phyloP scores from a whole-genome alignment of 1,139 yeast genomes.

The Taphrina communis region DNA sequence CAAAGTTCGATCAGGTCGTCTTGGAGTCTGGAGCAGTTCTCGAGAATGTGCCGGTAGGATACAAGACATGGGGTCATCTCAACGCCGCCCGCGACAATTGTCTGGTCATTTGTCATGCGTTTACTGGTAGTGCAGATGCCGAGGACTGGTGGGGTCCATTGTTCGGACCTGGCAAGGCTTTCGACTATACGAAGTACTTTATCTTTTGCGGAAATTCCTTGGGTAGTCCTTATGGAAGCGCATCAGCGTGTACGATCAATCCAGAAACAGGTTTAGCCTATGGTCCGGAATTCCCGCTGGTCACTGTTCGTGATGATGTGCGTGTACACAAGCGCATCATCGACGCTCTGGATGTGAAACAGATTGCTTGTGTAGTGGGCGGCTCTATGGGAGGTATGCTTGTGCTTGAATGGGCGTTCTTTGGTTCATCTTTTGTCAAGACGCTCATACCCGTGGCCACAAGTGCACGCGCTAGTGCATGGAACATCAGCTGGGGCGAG shows the following conservation, averaged over 20 bases:
- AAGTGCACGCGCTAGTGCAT: constrained; percentile 91
- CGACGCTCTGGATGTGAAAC: constrained; percentile 71
- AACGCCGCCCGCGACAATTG: constrained; percentile 72
- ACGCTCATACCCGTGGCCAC: constrained; percentile 86
- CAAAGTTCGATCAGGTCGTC: constrained; percentile 73
- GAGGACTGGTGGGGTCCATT: constrained; percentile 99
- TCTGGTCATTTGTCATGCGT: constrained; percentile 88
- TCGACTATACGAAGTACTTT: constrained; percentile 86
- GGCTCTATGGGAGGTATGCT: constrained; percentile 99
- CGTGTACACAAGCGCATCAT: constrained; percentile 76
- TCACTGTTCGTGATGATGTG: constrained; percentile 90
- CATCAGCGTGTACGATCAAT: constrained; percentile 83
- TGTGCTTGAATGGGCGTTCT: constrained; percentile 82
- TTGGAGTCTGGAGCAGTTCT: constrained; percentile 84
- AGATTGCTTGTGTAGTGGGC: constrained; percentile 85
- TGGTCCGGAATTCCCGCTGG: constrained; percentile 94
- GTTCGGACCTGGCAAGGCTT: constrained; percentile 81
- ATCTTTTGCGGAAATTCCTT: constrained; percentile 85
- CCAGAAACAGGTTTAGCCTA: constrained; percentile 69
- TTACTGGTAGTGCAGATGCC: constrained; percentile 94
- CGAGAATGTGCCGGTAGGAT: constrained; percentile 83
- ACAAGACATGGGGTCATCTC: constrained; percentile 90
- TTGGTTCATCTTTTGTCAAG: constrained; percentile 71
- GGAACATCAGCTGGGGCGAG: constrained; percentile 99
- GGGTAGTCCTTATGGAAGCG: constrained; percentile 96